A percentile compares a stretch with the other conserved stretches of the same genome.
These are phyloP conservation scores for Filobasidium wieringae DNA, from an alignment of 768 basidiomycete genomes.

Conservation along the genomic window DNA sequence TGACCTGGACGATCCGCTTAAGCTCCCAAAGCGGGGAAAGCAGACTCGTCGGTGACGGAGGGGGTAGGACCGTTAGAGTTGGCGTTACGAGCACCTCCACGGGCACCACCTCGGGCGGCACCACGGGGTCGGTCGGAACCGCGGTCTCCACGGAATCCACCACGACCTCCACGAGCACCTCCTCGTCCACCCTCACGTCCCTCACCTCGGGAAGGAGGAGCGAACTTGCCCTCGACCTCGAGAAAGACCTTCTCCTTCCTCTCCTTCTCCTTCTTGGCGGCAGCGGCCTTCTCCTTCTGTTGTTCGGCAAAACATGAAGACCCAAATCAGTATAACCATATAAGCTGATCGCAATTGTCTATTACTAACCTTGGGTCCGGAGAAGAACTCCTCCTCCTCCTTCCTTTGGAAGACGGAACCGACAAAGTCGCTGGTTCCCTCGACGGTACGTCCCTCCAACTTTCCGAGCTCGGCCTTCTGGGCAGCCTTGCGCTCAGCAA, in stretches of 20 bases:
- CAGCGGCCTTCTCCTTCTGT: constrained; percentile 29
- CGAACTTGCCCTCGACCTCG: constrained; percentile 82
- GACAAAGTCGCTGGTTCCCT: constrained; percentile 56
- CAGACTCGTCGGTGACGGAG: constrained; percentile 67
- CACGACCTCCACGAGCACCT: constrained; percentile 23
- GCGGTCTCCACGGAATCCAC: constrained; percentile 44
- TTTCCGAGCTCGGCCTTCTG: constrained; percentile 50
- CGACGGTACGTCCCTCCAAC: constrained; percentile 60
- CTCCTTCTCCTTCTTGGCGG: constrained; percentile 27
- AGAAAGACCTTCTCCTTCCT: constrained; percentile 65
- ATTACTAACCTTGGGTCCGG: constrained; percentile 61
- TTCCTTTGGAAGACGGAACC: constrained; percentile 62
- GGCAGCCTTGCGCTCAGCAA: constrained; percentile 53
- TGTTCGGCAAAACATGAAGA: not conserved
- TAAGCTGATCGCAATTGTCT: not conserved
- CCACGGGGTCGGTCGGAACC: constrained; percentile 45
- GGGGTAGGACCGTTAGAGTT: constrained; percentile 37
- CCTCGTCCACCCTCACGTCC: constrained; percentile 52
- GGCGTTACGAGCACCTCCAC: constrained; percentile 16
- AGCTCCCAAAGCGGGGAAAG: constrained; percentile 69
- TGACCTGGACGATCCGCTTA: constrained; percentile 10
- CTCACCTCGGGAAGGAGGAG: constrained; percentile 51
- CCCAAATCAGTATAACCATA: not conserved
- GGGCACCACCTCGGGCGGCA: constrained; percentile 35
- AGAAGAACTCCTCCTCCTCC: constrained; percentile 62